These are phyloP conservation scores for Prinsepia uniflora DNA, from an alignment of 306 rosid genomes.

Conservation along the genomic window DNA sequence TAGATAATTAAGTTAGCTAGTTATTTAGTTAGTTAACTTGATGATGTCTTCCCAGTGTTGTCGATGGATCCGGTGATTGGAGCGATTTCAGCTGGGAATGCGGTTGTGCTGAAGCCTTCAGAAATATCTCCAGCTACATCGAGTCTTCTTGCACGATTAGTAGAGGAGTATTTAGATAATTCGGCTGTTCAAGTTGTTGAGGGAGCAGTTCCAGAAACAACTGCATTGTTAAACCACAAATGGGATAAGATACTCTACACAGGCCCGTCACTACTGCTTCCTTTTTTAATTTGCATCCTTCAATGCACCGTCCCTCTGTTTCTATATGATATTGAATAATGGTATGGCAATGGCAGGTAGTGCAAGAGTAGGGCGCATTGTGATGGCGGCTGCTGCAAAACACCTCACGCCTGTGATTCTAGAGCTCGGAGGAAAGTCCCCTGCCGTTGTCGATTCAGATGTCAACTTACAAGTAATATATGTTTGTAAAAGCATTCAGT, in stretches of 20 bases:
- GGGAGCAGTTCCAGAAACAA: conserved; percentile 77
- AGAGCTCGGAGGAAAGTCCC: conserved; percentile 91
- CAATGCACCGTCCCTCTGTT: too few relatives aligned
- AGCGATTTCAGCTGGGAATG: conserved; percentile 74
- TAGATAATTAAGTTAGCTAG: neutral
- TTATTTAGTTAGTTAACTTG: neutral
- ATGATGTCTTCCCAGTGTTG: conserved; percentile 36
- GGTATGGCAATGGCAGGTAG: conserved; percentile 43
- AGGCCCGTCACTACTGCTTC: conserved; percentile 27
- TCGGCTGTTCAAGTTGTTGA: conserved; percentile 69
- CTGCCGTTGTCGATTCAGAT: conserved; percentile 76
- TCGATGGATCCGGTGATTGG: conserved; percentile 84
- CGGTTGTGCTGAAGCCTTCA: conserved; percentile 77
- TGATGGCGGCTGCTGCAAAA: conserved; percentile 93
- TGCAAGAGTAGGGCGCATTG: conserved; percentile 79
- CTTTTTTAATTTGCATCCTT: neutral
- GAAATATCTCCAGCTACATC: conserved; percentile 76
- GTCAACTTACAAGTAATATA: conserved; percentile 55
- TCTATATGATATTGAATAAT: too few relatives aligned
- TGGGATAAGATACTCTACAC: conserved; percentile 91
- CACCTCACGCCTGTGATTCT: conserved; percentile 79
- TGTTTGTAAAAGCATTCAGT: too few relatives aligned
- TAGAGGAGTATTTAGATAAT: conserved; percentile 51
- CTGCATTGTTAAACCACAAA: conserved; percentile 67
- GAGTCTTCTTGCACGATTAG: conserved; percentile 43